Conservation (phyloP, 768 basidiomycete genomes). For the Collybia nuda region DNA sequence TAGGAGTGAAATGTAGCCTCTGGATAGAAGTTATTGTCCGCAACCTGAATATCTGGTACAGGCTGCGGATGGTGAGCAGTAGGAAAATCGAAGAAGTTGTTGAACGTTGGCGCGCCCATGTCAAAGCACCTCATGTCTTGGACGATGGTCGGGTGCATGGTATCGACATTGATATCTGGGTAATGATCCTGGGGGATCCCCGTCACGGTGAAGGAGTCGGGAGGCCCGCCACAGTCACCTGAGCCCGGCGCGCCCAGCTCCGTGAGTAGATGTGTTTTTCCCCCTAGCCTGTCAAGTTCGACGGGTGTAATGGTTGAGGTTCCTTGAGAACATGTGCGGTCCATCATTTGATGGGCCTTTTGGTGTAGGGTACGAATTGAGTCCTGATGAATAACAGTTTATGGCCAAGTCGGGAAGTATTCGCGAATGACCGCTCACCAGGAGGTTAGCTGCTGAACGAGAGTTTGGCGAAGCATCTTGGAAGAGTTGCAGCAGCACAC, state of each 20-base stretch:
- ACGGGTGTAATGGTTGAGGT: slow-evolving; percentile 28
- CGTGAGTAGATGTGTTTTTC: slow-evolving; percentile 47
- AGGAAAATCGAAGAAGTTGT: slow-evolving; percentile 25
- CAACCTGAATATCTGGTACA: slow-evolving; percentile 2
- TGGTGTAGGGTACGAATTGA: slow-evolving; percentile 38
- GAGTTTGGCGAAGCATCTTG: slow-evolving; percentile 44
- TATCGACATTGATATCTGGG: slow-evolving; percentile 8
- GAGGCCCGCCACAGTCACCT: not conserved
- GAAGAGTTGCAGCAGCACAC: slow-evolving; percentile 42
- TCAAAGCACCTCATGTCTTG: slow-evolving; percentile 40
- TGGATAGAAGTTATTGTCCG: slow-evolving; percentile 9
- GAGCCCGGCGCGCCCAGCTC: slow-evolving; percentile 8
- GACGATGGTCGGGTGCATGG: slow-evolving; percentile 52
- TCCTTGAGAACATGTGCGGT: slow-evolving; percentile 24
- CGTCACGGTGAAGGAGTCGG: slow-evolving; percentile 1
- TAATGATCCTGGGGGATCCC: slow-evolving; percentile 13
- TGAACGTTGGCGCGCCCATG: slow-evolving; percentile 20
- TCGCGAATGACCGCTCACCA: slow-evolving; percentile 30
- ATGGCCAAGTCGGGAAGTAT: not conserved
- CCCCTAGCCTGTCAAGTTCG: slow-evolving; percentile 56
- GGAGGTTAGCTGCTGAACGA: slow-evolving; percentile 42
- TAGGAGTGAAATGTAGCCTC: slow-evolving; percentile 3
- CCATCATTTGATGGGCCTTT: slow-evolving; percentile 42
- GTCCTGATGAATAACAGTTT: slow-evolving; percentile 23
- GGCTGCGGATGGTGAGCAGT: slow-evolving; percentile 1